Percentiles rank a stretch among this genome's conserved stretches.
phyloP scores from a whole-genome alignment of 108 stramenopile species.

The Nitzschia putrida region DNA sequence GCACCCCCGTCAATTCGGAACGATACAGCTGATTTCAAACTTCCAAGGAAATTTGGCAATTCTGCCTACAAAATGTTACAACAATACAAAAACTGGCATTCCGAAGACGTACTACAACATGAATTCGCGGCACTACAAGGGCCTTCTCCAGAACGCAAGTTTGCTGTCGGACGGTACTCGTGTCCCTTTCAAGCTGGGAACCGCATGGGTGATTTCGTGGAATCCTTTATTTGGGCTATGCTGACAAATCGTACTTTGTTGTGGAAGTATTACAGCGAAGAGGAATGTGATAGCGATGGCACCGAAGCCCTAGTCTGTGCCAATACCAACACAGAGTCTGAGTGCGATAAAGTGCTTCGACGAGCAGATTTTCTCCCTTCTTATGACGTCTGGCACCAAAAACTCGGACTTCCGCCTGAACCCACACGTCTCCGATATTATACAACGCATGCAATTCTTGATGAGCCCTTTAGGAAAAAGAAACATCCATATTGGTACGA shows the following conservation, averaged over 20 bases:
- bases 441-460: constrained; percentile 14
- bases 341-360: constrained; percentile 18
- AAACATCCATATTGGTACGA: constrained; percentile 8
- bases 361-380: constrained; percentile 22
- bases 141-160: no score
- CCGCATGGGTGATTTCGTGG: constrained; percentile 20
- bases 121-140: no score
- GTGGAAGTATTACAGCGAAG: background rate
- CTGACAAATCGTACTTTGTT: constrained; percentile 38
- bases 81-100: no score
- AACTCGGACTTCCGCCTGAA: background rate
- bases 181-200: constrained; percentile 32
- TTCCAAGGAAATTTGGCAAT: no score
- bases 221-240: constrained; percentile 23
- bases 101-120: no score
- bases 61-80: no score
- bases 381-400: constrained; percentile 10
- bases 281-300: background rate
- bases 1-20: no score
- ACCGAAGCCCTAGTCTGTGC: background rate
- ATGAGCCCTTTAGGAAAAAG: no score
- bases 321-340: background rate
- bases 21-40: no score
- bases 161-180: constrained; percentile 16
- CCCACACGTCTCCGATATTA: constrained; percentile 5